Evolutionary conservation across 805 yeast species (phyloP).

Genomic region (Pichia deserticola): DNA sequence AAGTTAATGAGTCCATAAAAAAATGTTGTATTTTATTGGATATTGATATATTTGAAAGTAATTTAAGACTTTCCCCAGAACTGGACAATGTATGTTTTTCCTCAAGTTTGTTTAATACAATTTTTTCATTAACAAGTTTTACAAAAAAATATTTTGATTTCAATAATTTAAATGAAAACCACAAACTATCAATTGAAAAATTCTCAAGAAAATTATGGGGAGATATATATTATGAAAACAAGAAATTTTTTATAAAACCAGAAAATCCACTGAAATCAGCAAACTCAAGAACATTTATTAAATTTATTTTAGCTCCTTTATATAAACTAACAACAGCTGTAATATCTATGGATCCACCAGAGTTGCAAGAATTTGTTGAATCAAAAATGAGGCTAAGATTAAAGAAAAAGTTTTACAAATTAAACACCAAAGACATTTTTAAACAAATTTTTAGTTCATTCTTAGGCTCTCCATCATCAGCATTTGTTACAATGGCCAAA

Average conservation of each 20-base stretch:
- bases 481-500: constrained; percentile 47
- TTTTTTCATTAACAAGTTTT: constrained; percentile 64
- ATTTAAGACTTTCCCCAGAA: constrained; percentile 46
- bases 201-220: constrained; percentile 73
- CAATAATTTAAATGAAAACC: constrained; percentile 19
- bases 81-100: constrained; percentile 67
- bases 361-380: constrained; percentile 38
- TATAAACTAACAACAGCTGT: constrained; percentile 66
- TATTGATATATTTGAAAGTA: constrained; percentile 12
- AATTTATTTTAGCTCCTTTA: constrained; percentile 68
- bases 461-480: constrained; percentile 41
- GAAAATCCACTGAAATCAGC: constrained; percentile 18
- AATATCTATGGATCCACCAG: constrained; percentile 42
- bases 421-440: constrained; percentile 56
- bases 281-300: constrained; percentile 41
- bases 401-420: constrained; percentile 33
- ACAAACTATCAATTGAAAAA: constrained; percentile 23
- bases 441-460: constrained; percentile 45
- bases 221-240: constrained; percentile 45
- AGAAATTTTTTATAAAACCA: constrained; percentile 37
- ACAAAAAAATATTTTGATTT: constrained; percentile 40
- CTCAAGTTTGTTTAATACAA: constrained; percentile 52
- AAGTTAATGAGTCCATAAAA: constrained; percentile 49
- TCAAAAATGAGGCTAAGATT: constrained; percentile 37
- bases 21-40: constrained; percentile 9